These are phyloP conservation scores for Solanum bukasovii DNA, from an alignment of 257 asterid genomes.

Conservation along the genomic window DNA sequence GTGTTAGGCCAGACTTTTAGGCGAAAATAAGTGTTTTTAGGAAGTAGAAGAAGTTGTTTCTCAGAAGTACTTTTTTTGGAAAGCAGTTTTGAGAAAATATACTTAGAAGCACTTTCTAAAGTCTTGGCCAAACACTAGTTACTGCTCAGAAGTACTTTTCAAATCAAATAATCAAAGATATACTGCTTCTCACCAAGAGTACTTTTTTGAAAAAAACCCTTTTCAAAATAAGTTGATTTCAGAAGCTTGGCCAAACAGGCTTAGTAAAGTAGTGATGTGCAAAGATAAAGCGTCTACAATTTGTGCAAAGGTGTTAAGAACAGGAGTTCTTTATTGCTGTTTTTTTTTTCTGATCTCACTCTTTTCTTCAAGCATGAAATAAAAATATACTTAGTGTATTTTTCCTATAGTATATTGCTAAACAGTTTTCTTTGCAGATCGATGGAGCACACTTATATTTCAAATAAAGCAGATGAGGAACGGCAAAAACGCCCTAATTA, in stretches of 20 bases:
- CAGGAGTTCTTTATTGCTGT: background rate
- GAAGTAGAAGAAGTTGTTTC: background rate
- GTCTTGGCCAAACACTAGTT: background rate
- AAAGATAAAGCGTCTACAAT: background rate
- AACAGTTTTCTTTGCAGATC: slow-evolving; percentile 26
- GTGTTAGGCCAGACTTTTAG: background rate
- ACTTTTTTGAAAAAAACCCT: background rate
- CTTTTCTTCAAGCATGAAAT: background rate
- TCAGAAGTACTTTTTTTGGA: background rate
- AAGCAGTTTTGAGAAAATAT: background rate
- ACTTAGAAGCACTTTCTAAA: background rate
- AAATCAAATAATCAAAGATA: background rate
- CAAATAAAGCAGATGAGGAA: slow-evolving; percentile 62
- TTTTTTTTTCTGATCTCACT: background rate
- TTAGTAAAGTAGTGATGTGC: background rate
- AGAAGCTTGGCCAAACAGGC: background rate
- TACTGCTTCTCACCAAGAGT: background rate
- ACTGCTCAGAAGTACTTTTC: background rate
- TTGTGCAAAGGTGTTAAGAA: background rate
- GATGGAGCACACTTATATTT: slow-evolving; percentile 51
- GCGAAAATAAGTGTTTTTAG: background rate
- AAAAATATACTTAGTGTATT: background rate
- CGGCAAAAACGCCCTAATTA: slow-evolving; percentile 52
- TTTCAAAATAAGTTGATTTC: background rate
- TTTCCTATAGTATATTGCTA: slow-evolving; percentile 3